Conservation (phyloP, 176 grass and related monocot genomes). For the Poa annua region DNA sequence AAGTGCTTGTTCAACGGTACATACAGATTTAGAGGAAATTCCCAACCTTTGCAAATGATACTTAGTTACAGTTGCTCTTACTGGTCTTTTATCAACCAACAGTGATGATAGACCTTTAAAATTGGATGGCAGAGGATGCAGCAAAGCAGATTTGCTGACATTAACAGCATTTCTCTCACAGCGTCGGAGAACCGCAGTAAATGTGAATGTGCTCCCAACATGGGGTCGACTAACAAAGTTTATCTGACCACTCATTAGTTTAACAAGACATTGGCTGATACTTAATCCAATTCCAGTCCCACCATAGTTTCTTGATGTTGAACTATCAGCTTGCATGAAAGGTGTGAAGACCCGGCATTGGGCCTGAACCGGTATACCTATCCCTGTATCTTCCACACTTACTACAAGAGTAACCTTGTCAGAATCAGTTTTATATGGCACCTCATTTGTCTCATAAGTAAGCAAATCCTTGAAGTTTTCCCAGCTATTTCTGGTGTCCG, state of each 20-base stretch:
- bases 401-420: slow-evolving; percentile 81
- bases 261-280: slow-evolving; percentile 93
- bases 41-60: slow-evolving; percentile 94
- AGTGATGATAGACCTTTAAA: slow-evolving; percentile 72
- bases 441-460: slow-evolving; percentile 48
- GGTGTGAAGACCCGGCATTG: slow-evolving; percentile 86
- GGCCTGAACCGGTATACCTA: slow-evolving; percentile 84
- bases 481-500: slow-evolving; percentile 86
- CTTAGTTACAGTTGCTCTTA: slow-evolving; percentile 84
- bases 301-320: slow-evolving; percentile 87
- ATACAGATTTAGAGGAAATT: slow-evolving; percentile 61
- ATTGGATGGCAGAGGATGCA: slow-evolving; percentile 67
- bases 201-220: slow-evolving; percentile 93
- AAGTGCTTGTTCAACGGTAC: slow-evolving; percentile 54
- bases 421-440: slow-evolving; percentile 51
- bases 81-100: slow-evolving; percentile 80
- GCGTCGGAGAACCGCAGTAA: slow-evolving; percentile 66
- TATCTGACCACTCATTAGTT: slow-evolving; percentile 89
- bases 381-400: slow-evolving; percentile 94
- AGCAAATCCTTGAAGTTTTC: slow-evolving; percentile 84
- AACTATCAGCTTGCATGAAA: slow-evolving; percentile 99
- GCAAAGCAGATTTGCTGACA: slow-evolving; percentile 63
- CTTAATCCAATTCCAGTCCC: slow-evolving; percentile 97
- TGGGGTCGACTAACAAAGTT: slow-evolving; percentile 75
- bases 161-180: slow-evolving; percentile 47